Base-by-base conservation (phyloP, 768 basidiomycete species). In the Ramaria rubella region DNA sequence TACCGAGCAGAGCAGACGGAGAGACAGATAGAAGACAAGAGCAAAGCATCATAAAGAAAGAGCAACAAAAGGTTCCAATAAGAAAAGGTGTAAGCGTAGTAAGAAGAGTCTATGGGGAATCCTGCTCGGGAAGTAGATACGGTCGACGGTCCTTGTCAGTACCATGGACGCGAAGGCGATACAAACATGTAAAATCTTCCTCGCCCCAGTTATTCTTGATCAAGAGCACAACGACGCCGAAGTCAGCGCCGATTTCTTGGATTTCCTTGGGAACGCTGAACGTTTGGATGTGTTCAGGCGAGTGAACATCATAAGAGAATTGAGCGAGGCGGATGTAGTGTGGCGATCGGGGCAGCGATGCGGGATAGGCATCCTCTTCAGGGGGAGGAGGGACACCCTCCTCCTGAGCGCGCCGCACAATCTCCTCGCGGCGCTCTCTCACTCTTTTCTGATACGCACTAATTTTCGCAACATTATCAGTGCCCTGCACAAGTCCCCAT, bases 201-300 rank as follows among this genome's bases (percentile, higher is more conserved):
- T 77, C 75, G 40, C 94, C 95, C 86, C 93, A 97, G 67, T 97
- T 98, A 66, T 75, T 87, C 70, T 82, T 77, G 62, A 98, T 75
- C 60, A 81, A 74, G 65, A 96, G 75, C 58, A 86, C 82, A 26
- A 97, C 88, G 52, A 95, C 73, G 1, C 90, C 90, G 63, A 95
- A 87, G 68, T 94, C 91, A 40, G 96, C 72, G 7, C 78, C 85
- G 7, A 94, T 76, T 6, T 80, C 80, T 57, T 72, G 75, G 33
- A 94, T 77, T 53, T 86, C 85, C 55, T 76, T 71, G 1, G 78
- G 76, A 19, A 90, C 81, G n/a, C 83, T 76, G 75, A 92, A 93
- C 1, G 85, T 89, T 73, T 94, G 91, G 24, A 91, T 76, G 57
- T 85, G 80, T 45, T 75, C 75, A 3, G 76, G 66, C 3, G 80